These are phyloP conservation scores for Phytophthora pisi DNA, from an alignment of 352 stramenopile genomes.

Conservation along the genomic window DNA sequence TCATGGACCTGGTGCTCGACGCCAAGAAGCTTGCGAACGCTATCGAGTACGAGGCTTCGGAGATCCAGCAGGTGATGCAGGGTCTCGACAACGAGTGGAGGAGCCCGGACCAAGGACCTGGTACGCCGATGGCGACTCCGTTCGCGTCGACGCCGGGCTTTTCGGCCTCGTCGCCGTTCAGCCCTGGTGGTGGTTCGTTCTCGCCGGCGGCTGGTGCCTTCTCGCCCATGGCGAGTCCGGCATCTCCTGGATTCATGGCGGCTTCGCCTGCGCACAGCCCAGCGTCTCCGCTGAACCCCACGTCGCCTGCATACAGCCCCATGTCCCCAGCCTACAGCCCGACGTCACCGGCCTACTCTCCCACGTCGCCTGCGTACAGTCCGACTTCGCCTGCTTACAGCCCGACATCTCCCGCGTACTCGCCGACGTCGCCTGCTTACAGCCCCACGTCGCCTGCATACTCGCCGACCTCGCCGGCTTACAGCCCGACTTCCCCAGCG, in stretches of 20 bases:
- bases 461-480: slow-evolving; percentile 77
- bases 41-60: slow-evolving; percentile 95
- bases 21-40: slow-evolving; percentile 98
- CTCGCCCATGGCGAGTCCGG: slow-evolving; percentile 83
- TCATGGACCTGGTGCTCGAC: slow-evolving; percentile 98
- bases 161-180: slow-evolving; percentile 89
- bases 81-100: slow-evolving; percentile 92
- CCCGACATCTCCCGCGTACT: slow-evolving; percentile 72
- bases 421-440: slow-evolving; percentile 81
- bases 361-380: slow-evolving; percentile 84
- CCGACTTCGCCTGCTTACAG: slow-evolving; percentile 82
- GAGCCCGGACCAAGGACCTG: slow-evolving; percentile 75
- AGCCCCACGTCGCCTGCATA: slow-evolving; percentile 76
- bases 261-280: slow-evolving; percentile 76
- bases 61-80: slow-evolving; percentile 92
- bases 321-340: slow-evolving; percentile 91
- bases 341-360: slow-evolving; percentile 74
- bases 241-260: slow-evolving; percentile 78
- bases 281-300: slow-evolving; percentile 72
- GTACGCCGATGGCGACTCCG: slow-evolving; percentile 87
- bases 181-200: slow-evolving; percentile 86
- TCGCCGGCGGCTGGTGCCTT: slow-evolving; percentile 88
- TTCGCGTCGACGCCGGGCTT: slow-evolving; percentile 86
- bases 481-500: slow-evolving; percentile 76
- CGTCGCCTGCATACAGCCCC: slow-evolving; percentile 88